phyloP scores from a whole-genome alignment of 2,329 filamentous ascomycete genomes.

The Claviceps sp. region DNA sequence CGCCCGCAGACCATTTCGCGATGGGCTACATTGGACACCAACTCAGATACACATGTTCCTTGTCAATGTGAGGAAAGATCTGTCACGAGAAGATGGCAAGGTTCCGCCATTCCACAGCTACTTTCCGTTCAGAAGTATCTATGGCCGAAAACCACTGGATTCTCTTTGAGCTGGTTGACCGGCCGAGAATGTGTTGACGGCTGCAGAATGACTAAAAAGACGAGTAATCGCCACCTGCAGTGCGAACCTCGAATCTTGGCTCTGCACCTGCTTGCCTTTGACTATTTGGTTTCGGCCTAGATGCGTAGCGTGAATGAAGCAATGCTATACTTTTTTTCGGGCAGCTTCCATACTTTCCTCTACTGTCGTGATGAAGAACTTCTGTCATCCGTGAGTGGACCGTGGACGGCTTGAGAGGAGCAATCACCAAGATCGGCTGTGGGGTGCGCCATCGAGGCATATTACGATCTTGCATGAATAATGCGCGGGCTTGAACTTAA shows the following conservation, averaged over 20 bases:
- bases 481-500: background rate
- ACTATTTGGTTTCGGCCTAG: background rate
- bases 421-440: too few relatives aligned
- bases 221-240: background rate
- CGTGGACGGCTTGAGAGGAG: too few relatives aligned
- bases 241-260: background rate
- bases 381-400: too few relatives aligned
- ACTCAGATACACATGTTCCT: constrained; percentile 31
- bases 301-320: too few relatives aligned
- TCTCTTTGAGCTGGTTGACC: background rate
- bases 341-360: too few relatives aligned
- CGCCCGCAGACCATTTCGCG: constrained; percentile 23
- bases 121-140: constrained; percentile 26
- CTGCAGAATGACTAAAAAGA: background rate
- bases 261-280: background rate
- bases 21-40: constrained; percentile 26
- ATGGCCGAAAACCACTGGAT: constrained; percentile 23
- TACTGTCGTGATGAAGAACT: too few relatives aligned
- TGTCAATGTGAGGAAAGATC: constrained; percentile 24
- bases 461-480: too few relatives aligned
- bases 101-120: constrained; percentile 25
- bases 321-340: too few relatives aligned
- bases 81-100: constrained; percentile 21
- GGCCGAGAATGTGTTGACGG: background rate
- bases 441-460: too few relatives aligned